These are phyloP conservation scores for Vigna angularis DNA, from an alignment of 306 rosid species.

Conservation along the genomic window DNA sequence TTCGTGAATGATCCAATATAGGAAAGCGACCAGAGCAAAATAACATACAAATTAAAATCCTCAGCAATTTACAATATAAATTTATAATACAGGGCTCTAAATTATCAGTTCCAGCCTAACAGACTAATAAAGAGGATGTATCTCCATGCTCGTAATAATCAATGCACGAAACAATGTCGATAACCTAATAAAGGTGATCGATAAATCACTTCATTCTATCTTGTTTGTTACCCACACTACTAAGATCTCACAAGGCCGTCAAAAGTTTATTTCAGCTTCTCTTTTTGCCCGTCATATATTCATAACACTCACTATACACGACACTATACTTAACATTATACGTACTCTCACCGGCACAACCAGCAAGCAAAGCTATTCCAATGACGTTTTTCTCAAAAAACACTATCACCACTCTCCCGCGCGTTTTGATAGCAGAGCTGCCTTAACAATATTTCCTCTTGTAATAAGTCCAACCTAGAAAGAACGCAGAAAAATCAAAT, in stretches of 20 bases:
- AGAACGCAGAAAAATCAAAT: conserved; percentile 42
- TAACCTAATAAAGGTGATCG: conserved; percentile 33
- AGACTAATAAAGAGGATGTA: conserved; percentile 14
- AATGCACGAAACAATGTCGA: conserved; percentile 26
- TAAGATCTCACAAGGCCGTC: conserved; percentile 22
- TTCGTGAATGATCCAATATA: neutral
- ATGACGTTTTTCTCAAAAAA: conserved; percentile 5
- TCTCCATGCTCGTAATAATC: conserved; percentile 31
- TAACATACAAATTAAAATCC: conserved; percentile 19
- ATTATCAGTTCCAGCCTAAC: conserved; percentile 34
- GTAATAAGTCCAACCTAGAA: conserved; percentile 88
- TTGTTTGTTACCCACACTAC: conserved; percentile 29
- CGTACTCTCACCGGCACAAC: neutral
- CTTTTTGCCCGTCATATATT: conserved; percentile 23
- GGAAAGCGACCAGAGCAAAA: neutral
- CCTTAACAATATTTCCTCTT: conserved; percentile 88
- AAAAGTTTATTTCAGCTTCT: conserved; percentile 41
- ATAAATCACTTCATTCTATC: conserved; percentile 36
- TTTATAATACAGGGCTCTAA: conserved; percentile 31
- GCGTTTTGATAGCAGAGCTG: conserved; percentile 85
- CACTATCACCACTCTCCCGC: conserved; percentile 48
- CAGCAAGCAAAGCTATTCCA: conserved; percentile 28
- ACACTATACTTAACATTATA: neutral
- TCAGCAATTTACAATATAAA: conserved; percentile 28
- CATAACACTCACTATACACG: conserved; percentile 27